Conservation (phyloP, 805 yeast species). For the Osmozyma mogii region DNA sequence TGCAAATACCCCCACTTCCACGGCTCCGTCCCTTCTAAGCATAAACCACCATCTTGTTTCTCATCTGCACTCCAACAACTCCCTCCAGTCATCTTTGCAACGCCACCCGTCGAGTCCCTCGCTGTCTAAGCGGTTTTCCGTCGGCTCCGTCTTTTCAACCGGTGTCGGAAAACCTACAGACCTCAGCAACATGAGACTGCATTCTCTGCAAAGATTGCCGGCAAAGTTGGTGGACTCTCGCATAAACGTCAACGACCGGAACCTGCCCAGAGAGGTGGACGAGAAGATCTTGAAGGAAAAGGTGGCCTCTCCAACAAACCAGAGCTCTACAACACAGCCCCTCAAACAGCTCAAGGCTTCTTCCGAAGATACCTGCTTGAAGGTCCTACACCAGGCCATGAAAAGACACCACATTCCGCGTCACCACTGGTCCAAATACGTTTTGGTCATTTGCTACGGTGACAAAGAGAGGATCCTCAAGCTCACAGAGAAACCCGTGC, state of each 20-base stretch:
- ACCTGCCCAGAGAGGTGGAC: too few relatives aligned
- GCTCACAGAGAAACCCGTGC: conserved; percentile 81
- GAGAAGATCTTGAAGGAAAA: too few relatives aligned
- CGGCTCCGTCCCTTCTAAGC: conserved; percentile 12
- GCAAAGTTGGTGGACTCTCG: conserved; percentile 11
- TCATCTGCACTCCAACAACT: too few relatives aligned
- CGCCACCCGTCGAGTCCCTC: conserved; percentile 9
- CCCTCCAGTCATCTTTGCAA: too few relatives aligned
- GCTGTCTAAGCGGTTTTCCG: conserved; percentile 28
- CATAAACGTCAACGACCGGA: too few relatives aligned
- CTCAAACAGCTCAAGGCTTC: conserved; percentile 78
- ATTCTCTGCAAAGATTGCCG: too few relatives aligned
- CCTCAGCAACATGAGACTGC: too few relatives aligned
- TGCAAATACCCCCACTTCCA: conserved; percentile 7
- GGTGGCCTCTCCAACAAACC: conserved; percentile 2
- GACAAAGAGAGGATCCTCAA: conserved; percentile 81
- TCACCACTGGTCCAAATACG: conserved; percentile 83
- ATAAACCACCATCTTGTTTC: conserved; percentile 2
- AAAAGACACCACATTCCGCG: conserved; percentile 69
- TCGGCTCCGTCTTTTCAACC: conserved; percentile 30
- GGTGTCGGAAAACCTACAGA: conserved; percentile 35
- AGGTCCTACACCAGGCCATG: conserved; percentile 83
- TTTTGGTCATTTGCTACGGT: conserved; percentile 81
- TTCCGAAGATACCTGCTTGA: conserved; percentile 85
- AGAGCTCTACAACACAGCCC: conserved; percentile 43